A percentile compares a stretch with the other conserved stretches of the same genome.
phyloP scores from a whole-genome alignment of 179 eudicot species.

The Monotropa hypopitys region DNA sequence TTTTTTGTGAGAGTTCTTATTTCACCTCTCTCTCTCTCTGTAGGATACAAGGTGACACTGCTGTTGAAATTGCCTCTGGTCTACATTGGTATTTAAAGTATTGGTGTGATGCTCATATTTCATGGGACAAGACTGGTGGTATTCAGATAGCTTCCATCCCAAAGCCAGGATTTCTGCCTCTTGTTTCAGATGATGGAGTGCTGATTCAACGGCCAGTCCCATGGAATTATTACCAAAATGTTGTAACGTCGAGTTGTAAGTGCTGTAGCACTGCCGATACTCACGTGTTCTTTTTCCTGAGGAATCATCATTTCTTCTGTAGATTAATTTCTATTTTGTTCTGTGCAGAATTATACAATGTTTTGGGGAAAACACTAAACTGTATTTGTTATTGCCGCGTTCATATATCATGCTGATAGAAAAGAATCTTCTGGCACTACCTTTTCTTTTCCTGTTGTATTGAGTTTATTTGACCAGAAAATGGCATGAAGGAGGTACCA shows the following conservation, averaged over 20 bases:
- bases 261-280: neutral
- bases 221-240: conserved; percentile 96
- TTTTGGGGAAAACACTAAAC: too few species aligned
- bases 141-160: conserved; percentile 62
- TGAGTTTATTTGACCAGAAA: neutral
- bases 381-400: too few species aligned
- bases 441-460: neutral
- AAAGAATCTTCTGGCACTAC: neutral
- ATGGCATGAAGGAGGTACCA: neutral
- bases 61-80: conserved; percentile 80
- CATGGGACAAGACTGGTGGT: conserved; percentile 99
- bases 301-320: neutral
- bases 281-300: neutral
- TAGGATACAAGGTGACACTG: conserved; percentile 84
- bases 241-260: conserved; percentile 97
- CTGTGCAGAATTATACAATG: neutral
- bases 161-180: conserved; percentile 58
- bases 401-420: too few species aligned
- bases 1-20: neutral
- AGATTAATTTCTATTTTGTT: neutral
- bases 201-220: conserved; percentile 72
- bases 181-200: conserved; percentile 43
- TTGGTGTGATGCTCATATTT: conserved; percentile 75
- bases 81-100: conserved; percentile 92
- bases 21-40: neutral